Evolutionary conservation across 1,284 basidiomycete species (phyloP).

Genomic region (Coniophora puteana): DNA sequence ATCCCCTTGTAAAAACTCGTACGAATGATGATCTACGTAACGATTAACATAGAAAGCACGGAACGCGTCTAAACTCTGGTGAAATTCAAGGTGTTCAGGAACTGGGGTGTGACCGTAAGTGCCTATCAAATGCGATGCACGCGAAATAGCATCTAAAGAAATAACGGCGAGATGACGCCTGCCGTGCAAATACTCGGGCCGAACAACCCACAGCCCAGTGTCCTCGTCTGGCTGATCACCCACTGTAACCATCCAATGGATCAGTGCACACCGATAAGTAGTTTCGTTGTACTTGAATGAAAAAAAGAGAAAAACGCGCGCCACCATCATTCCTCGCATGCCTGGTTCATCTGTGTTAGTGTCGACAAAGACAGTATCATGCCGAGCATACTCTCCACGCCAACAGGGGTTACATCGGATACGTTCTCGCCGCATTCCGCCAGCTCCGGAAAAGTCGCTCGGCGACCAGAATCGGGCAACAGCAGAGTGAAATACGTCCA

Average conservation of each 20-base stretch:
- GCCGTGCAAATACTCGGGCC: constrained; percentile 18
- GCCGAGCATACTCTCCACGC: constrained; percentile 5
- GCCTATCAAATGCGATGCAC: constrained; percentile 26
- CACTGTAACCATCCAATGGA: constrained; percentile 22
- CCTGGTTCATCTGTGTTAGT: constrained; percentile 3
- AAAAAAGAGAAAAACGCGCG: constrained; percentile 2
- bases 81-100: constrained; percentile 20
- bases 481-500: constrained; percentile 13
- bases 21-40: constrained; percentile 28
- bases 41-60: constrained; percentile 25
- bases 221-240: constrained; percentile 15
- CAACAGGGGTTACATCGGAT: constrained; percentile 16
- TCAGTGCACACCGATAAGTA: constrained; percentile 23
- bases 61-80: constrained; percentile 23
- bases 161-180: constrained; percentile 8
- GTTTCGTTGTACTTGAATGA: background rate
- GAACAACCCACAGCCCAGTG: constrained; percentile 32
- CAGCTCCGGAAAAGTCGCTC: constrained; percentile 18
- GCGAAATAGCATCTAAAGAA: constrained; percentile 22
- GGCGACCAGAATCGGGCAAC: constrained; percentile 18
- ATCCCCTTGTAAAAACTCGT: too few species aligned
- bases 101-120: constrained; percentile 21
- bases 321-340: constrained; percentile 1
- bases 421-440: constrained; percentile 20
- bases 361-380: constrained; percentile 9